Evolutionary conservation across 169 alveolate genomes (phyloP).

Genomic region (Cryptosporidium viatorum): DNA sequence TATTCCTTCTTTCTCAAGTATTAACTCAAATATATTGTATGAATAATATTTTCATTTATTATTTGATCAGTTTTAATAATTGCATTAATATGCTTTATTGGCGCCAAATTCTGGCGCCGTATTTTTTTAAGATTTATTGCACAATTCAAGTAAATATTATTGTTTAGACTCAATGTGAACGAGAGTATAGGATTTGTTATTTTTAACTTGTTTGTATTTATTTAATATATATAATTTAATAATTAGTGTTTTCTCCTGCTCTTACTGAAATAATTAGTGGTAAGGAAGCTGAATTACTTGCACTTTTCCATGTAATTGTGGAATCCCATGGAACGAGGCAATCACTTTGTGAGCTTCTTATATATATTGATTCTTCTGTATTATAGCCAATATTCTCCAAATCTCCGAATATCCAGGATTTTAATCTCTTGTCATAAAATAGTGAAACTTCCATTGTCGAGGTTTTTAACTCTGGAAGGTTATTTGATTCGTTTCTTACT

Average conservation of each 20-base stretch:
- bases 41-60: neutral
- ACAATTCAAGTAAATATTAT: neutral
- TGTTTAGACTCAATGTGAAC: too few relatives aligned
- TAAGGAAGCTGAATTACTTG: neutral
- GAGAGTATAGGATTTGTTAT: neutral
- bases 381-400: slow-evolving; percentile 53
- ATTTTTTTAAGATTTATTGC: neutral
- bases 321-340: slow-evolving; percentile 75
- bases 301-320: slow-evolving; percentile 38
- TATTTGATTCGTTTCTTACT: slow-evolving; percentile 8
- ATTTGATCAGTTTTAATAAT: neutral
- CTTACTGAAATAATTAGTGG: slow-evolving; percentile 54
- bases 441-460: slow-evolving; percentile 10
- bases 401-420: slow-evolving; percentile 59
- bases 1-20: too few relatives aligned
- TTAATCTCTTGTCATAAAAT: slow-evolving; percentile 49
- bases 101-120: neutral
- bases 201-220: neutral
- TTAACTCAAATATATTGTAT: neutral
- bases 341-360: slow-evolving; percentile 36
- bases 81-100: neutral
- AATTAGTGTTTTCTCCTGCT: slow-evolving; percentile 33
- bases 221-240: neutral
- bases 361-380: slow-evolving; percentile 19
- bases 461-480: neutral